Conservation (phyloP, 2,329 filamentous ascomycete species). For the Xylariaceae sp. region DNA sequence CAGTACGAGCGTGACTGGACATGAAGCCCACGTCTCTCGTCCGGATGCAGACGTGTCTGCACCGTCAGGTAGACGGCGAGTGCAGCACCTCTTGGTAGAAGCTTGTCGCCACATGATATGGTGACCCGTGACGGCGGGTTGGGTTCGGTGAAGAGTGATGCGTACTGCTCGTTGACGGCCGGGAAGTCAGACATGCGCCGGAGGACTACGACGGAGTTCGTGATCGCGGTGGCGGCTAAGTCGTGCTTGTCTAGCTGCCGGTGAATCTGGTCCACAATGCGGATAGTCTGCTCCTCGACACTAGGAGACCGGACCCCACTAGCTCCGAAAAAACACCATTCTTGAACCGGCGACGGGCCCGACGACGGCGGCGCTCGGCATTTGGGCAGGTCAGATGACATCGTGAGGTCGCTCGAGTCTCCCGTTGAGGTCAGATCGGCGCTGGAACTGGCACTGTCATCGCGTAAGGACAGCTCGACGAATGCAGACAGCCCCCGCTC, state of each 20-base stretch:
- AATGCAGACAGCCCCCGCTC: constrained; percentile 3
- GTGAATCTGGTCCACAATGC: constrained; percentile 43
- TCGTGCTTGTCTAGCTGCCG: constrained; percentile 34
- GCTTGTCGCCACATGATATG: constrained; percentile 64
- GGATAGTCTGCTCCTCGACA: constrained; percentile 45
- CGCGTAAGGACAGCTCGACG: constrained; percentile 3
- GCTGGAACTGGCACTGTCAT: constrained; percentile 5
- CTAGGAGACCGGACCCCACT: constrained; percentile 21
- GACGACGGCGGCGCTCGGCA: constrained; percentile 13
- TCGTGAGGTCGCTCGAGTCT: background rate
- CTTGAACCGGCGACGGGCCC: constrained; percentile 20
- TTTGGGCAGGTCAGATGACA: constrained; percentile 8
- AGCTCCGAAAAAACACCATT: constrained; percentile 38
- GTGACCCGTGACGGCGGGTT: constrained; percentile 85
- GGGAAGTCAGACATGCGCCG: constrained; percentile 76
- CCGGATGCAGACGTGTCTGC: constrained; percentile 28
- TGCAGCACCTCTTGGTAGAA: constrained; percentile 52
- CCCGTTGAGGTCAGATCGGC: background rate
- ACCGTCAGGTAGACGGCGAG: constrained; percentile 54
- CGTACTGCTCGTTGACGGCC: constrained; percentile 69
- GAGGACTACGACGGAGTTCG: constrained; percentile 62
- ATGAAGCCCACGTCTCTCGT: constrained; percentile 58
- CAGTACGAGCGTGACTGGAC: constrained; percentile 94
- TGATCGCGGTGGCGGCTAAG: constrained; percentile 41
- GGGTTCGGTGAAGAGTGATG: constrained; percentile 64